Evolutionary conservation across 768 basidiomycete genomes (phyloP).

Genomic region (Termitomyces sp.): DNA sequence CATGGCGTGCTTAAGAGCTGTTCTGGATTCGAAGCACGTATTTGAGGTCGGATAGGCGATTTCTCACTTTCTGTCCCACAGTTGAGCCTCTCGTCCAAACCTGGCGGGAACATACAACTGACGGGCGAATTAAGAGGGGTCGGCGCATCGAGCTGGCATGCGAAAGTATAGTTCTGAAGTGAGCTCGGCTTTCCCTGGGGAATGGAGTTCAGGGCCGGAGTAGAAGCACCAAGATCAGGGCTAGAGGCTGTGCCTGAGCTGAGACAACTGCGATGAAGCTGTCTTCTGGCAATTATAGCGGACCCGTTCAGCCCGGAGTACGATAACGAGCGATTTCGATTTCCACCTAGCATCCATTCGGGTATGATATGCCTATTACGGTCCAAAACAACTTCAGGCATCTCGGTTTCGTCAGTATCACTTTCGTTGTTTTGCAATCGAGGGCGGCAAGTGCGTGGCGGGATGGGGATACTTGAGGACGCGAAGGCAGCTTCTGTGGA

Average conservation of each 20-base stretch:
- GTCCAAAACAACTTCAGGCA: conserved; percentile 92
- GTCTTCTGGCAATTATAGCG: conserved; percentile 28
- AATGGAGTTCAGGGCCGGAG: conserved; percentile 17
- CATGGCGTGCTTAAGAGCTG: conserved; percentile 34
- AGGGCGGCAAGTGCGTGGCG: conserved; percentile 11
- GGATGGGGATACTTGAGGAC: conserved; percentile 16
- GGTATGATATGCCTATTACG: conserved; percentile 95
- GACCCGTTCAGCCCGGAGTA: conserved; percentile 38
- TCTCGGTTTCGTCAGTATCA: conserved; percentile 70
- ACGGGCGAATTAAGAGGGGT: conserved; percentile 46
- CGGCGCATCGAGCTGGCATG: conserved; percentile 34
- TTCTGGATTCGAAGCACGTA: conserved; percentile 39
- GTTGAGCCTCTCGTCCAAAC: conserved; percentile 18
- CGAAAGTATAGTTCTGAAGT: conserved; percentile 33
- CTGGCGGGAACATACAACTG: conserved; percentile 25
- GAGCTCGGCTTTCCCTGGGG: conserved; percentile 30
- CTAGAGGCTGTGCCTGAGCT: conserved; percentile 60
- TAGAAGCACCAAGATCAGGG: conserved; percentile 52
- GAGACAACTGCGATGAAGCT: conserved; percentile 36
- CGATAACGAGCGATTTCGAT: conserved; percentile 44
- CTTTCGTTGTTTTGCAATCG: conserved; percentile 26
- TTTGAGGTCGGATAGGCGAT: conserved; percentile 24
- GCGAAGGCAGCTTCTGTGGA: conserved; percentile 20
- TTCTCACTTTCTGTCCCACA: conserved; percentile 25
- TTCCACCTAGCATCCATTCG: conserved; percentile 74